These are phyloP conservation scores for Aspergillus fumigatus DNA, from an alignment of 2,329 filamentous ascomycete genomes.

Conservation along the genomic window DNA sequence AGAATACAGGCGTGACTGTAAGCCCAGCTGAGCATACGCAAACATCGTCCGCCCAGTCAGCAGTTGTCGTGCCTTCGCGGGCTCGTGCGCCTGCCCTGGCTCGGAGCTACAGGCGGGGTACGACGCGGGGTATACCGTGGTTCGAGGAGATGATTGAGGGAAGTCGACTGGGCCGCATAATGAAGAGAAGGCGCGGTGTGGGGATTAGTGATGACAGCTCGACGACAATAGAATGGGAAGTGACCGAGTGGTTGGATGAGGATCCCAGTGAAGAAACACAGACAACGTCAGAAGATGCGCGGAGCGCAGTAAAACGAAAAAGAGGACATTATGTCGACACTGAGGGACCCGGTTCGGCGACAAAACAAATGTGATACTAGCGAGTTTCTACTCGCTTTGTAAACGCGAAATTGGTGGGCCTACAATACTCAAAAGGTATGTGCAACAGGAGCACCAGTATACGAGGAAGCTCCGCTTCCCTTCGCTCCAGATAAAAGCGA, in stretches of 20 bases:
- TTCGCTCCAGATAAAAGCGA: background rate
- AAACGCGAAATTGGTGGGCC: background rate
- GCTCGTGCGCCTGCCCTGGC: constrained; percentile 19
- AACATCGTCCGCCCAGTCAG: constrained; percentile 10
- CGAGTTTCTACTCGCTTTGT: background rate
- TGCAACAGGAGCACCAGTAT: background rate
- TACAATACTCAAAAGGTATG: background rate
- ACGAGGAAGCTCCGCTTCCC: background rate
- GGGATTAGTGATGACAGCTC: constrained; percentile 60
- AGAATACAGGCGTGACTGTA: constrained; percentile 29
- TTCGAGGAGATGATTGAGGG: constrained; percentile 78
- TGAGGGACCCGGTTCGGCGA: background rate
- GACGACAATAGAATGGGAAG: constrained; percentile 73
- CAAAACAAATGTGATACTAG: background rate
- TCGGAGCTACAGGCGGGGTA: constrained; percentile 35
- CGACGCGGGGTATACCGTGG: constrained; percentile 66
- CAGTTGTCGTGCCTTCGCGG: constrained; percentile 19
- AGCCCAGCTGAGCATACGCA: constrained; percentile 6
- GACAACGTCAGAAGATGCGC: constrained; percentile 12
- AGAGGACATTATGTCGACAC: constrained; percentile 16
- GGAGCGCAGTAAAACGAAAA: constrained; percentile 30
- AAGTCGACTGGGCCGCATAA: constrained; percentile 65
- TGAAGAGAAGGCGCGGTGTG: constrained; percentile 54
- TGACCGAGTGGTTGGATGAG: constrained; percentile 65
- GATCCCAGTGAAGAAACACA: constrained; percentile 24